Percentiles rank a stretch among this genome's conserved stretches.
These are phyloP conservation scores for Fusarium humuli DNA, from an alignment of 2,329 filamentous ascomycete genomes.

Conservation along the genomic window DNA sequence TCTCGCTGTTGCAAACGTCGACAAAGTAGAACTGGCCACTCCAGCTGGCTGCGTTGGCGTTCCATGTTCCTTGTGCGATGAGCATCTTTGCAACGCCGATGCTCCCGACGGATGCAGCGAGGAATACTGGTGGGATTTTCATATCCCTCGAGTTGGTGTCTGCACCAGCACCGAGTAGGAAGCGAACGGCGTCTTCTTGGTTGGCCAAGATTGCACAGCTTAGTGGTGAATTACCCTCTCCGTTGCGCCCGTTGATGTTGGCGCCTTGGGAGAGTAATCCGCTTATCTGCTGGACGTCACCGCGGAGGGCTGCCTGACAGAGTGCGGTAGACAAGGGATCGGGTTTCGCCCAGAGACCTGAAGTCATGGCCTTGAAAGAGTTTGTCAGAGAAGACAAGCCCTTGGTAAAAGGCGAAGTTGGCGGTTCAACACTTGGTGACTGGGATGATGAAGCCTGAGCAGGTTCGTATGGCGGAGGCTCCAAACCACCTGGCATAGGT, in stretches of 20 bases:
- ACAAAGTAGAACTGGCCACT: slow-evolving; percentile 49
- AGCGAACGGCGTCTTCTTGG: slow-evolving; percentile 48
- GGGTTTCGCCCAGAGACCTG: slow-evolving; percentile 49
- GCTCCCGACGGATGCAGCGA: slow-evolving; percentile 49
- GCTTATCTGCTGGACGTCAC: slow-evolving; percentile 51
- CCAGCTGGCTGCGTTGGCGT: slow-evolving; percentile 47
- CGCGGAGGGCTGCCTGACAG: slow-evolving; percentile 51
- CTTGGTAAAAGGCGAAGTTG: slow-evolving; percentile 30
- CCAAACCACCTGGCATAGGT: slow-evolving; percentile 11
- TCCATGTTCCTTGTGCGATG: slow-evolving; percentile 46
- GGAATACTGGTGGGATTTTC: slow-evolving; percentile 51
- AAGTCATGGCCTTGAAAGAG: slow-evolving; percentile 53
- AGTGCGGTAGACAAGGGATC: slow-evolving; percentile 54
- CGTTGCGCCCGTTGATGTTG: slow-evolving; percentile 53
- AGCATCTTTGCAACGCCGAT: slow-evolving; percentile 46
- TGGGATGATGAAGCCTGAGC: slow-evolving; percentile 26
- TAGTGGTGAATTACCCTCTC: slow-evolving; percentile 51
- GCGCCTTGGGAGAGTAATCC: slow-evolving; percentile 52
- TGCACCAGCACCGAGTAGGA: slow-evolving; percentile 51
- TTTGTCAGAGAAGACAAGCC: slow-evolving; percentile 49
- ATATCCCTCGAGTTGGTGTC: slow-evolving; percentile 40
- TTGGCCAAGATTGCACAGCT: slow-evolving; percentile 51
- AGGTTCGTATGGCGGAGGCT: slow-evolving; percentile 46
- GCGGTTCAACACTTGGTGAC: slow-evolving; percentile 3
- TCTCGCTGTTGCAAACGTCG: slow-evolving; percentile 44